Percentiles rank a stretch among this genome's conserved stretches.
These are phyloP conservation scores for Cyberlindnera amylophila DNA, from an alignment of 805 yeast genomes.

Conservation along the genomic window DNA sequence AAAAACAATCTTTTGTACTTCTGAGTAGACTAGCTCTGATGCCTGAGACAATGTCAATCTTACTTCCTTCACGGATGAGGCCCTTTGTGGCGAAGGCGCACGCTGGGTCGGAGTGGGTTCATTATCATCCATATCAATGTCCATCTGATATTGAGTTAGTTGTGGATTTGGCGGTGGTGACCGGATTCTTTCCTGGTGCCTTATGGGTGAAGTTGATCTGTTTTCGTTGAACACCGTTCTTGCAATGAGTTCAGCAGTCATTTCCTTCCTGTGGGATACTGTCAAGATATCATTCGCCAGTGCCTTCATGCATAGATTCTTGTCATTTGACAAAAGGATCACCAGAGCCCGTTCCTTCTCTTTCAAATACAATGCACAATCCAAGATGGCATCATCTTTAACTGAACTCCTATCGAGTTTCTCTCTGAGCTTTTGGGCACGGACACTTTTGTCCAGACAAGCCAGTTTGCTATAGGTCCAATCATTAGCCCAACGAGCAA, in stretches of 20 bases:
- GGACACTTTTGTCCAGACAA: conserved; percentile 42
- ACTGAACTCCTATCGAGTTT: conserved; percentile 38
- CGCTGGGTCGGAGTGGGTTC: neutral
- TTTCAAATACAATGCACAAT: conserved; percentile 71
- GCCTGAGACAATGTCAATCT: conserved; percentile 15
- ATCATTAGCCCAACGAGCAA: conserved; percentile 70
- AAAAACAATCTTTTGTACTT: conserved; percentile 37
- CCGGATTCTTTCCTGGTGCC: neutral
- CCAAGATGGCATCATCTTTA: conserved; percentile 82
- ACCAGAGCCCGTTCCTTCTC: conserved; percentile 39
- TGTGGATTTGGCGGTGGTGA: no score
- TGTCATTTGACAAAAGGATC: conserved; percentile 75
- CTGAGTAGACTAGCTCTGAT: conserved; percentile 32
- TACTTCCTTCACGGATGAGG: neutral
- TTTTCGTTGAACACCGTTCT: conserved; percentile 36
- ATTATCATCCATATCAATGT: neutral
- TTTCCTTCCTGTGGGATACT: conserved; percentile 42
- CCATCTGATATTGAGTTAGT: neutral
- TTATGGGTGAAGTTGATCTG: neutral
- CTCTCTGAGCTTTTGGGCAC: conserved; percentile 64
- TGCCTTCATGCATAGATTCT: conserved; percentile 77
- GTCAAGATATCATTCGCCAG: conserved; percentile 63
- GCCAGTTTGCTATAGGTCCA: conserved; percentile 72
- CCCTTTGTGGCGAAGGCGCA: neutral
- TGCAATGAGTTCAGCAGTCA: conserved; percentile 48